Evolutionary conservation across 345 rosid species (phyloP).

Genomic region (Dimocarpus longan): DNA sequence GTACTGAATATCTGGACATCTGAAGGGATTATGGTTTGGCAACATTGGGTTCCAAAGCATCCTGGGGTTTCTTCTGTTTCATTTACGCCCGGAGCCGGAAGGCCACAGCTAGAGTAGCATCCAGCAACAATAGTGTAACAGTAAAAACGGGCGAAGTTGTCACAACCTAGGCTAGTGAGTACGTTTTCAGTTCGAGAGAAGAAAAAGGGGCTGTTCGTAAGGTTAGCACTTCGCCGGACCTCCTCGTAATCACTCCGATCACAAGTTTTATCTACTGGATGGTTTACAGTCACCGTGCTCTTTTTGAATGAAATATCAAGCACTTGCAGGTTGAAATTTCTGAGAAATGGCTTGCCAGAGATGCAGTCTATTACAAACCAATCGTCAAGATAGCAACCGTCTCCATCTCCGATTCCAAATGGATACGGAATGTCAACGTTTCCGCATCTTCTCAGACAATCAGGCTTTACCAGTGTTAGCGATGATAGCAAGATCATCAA

Average conservation of each 20-base stretch:
- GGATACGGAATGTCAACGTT: not conserved
- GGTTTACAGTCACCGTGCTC: not conserved
- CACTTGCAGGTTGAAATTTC: not conserved
- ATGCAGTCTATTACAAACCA: not conserved
- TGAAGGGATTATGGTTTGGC: not conserved
- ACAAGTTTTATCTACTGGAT: not conserved
- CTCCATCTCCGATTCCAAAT: not conserved
- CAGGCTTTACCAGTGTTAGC: not conserved
- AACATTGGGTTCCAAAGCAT: not conserved
- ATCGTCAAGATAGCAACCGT: not conserved
- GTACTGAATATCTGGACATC: not conserved
- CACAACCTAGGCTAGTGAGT: not conserved
- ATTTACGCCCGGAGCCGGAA: too few species aligned
- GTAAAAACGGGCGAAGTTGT: not conserved
- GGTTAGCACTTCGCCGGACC: not conserved
- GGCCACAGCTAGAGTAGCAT: not conserved
- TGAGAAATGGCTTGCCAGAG: not conserved
- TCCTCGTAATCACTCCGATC: not conserved
- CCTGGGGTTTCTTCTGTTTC: not conserved
- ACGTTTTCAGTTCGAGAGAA: not conserved
- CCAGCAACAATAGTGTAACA: not conserved
- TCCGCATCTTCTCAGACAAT: not conserved
- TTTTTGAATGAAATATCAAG: not conserved
- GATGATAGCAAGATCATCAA: conserved; percentile 1
- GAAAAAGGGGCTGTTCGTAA: not conserved